Percentiles rank a stretch among this genome's conserved stretches.
Conservation (phyloP, 805 yeast genomes). For the Ogataea paradorogensis region DNA sequence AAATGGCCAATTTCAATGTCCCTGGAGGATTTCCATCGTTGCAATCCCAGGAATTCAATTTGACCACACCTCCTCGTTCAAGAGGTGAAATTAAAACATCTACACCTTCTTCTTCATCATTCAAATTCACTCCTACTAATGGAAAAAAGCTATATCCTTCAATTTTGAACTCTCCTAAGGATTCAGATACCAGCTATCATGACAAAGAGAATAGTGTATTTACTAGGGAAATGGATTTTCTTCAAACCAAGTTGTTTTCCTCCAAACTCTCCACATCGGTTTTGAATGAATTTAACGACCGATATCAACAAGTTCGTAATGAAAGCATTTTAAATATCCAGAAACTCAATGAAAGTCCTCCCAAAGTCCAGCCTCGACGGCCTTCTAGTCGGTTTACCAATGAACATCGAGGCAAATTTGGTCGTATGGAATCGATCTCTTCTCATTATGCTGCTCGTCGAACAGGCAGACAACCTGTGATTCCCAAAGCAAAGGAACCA, state of each 20-base stretch:
- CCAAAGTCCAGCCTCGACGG: constrained; percentile 24
- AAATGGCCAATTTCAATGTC: constrained; percentile 12
- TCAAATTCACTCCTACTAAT: constrained; percentile 32
- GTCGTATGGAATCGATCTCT: constrained; percentile 49
- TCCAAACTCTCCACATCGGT: constrained; percentile 45
- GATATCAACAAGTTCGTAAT: constrained; percentile 39
- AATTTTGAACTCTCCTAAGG: constrained; percentile 15
- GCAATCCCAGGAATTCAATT: constrained; percentile 5
- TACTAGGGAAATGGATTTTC: constrained; percentile 29
- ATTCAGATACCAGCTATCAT: constrained; percentile 28
- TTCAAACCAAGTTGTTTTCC: constrained; percentile 47
- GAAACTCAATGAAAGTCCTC: constrained; percentile 24
- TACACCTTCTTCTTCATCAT: constrained; percentile 27
- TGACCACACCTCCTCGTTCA: constrained; percentile 19
- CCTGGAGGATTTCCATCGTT: constrained; percentile 24
- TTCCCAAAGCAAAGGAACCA: neutral
- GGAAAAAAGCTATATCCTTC: constrained; percentile 29
- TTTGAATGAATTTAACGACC: constrained; percentile 40
- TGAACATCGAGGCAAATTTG: constrained; percentile 44
- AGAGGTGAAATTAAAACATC: constrained; percentile 1
- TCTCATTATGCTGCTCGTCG: constrained; percentile 45
- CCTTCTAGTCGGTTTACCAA: constrained; percentile 41
- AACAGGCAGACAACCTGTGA: constrained; percentile 9
- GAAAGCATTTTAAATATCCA: constrained; percentile 26
- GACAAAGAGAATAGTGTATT: constrained; percentile 31